Percentiles rank a stretch among this genome's conserved stretches.
Evolutionary conservation across 345 rosid genomes (phyloP).

Genomic region (Linum lewisii): DNA sequence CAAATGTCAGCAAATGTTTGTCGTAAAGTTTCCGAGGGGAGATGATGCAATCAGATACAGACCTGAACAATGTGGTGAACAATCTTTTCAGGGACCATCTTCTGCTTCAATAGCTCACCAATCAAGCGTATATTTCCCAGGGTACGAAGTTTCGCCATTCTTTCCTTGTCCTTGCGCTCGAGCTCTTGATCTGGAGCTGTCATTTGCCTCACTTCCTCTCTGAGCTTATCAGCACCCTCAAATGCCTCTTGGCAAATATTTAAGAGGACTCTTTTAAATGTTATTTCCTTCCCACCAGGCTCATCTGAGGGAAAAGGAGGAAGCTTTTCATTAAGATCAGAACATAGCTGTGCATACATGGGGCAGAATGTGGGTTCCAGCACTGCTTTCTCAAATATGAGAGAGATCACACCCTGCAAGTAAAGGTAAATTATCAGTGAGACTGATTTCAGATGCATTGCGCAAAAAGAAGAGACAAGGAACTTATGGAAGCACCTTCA

Average conservation of each 20-base stretch:
- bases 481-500: slow-evolving; percentile 34
- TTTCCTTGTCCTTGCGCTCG: slow-evolving; percentile 81
- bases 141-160: slow-evolving; percentile 68
- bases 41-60: background rate
- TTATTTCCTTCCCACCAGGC: slow-evolving; percentile 71
- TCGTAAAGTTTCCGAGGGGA: background rate
- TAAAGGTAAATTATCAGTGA: slow-evolving; percentile 7
- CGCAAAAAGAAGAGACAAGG: background rate
- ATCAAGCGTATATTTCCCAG: slow-evolving; percentile 84
- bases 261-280: slow-evolving; percentile 77
- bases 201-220: slow-evolving; percentile 74
- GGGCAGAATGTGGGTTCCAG: slow-evolving; percentile 94
- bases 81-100: slow-evolving; percentile 87
- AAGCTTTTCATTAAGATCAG: slow-evolving; percentile 66
- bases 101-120: slow-evolving; percentile 94
- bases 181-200: slow-evolving; percentile 66
- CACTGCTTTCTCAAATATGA: slow-evolving; percentile 89
- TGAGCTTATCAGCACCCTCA: slow-evolving; percentile 75
- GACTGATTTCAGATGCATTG: background rate
- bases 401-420: slow-evolving; percentile 75
- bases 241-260: slow-evolving; percentile 90
- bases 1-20: background rate
- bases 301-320: slow-evolving; percentile 81
- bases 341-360: slow-evolving; percentile 85
- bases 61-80: slow-evolving; percentile 93